Evolutionary conservation across 75 land plant species (phyloP).

Genomic region (Cupressus sempervirens): DNA sequence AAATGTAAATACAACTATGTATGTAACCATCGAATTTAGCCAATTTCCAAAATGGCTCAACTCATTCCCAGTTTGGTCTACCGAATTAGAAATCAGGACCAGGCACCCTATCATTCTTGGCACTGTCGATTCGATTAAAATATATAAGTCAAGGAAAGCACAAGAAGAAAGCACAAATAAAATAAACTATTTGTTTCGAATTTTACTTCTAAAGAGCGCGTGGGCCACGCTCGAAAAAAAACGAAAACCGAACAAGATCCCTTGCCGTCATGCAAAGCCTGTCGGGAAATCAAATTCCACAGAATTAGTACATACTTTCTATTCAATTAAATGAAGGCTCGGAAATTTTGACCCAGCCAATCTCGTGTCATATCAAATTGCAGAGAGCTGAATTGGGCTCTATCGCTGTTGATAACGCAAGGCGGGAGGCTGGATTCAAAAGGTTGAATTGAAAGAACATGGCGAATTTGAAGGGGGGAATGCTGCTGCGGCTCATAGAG

Average conservation of each 20-base stretch:
- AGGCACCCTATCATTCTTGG: too few species aligned
- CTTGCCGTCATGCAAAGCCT: neutral
- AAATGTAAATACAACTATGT: too few species aligned
- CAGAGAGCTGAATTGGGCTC: neutral
- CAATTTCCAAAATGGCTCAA: too few species aligned
- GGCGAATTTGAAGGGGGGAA: conserved; percentile 67
- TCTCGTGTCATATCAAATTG: neutral
- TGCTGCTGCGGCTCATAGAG: conserved; percentile 68
- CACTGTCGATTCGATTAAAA: too few species aligned
- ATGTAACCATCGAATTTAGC: too few species aligned
- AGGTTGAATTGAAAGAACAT: conserved; percentile 5
- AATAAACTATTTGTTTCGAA: too few species aligned
- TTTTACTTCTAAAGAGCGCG: neutral
- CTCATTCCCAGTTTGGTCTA: too few species aligned
- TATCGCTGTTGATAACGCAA: neutral
- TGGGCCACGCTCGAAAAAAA: neutral
- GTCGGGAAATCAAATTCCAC: neutral
- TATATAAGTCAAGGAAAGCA: too few species aligned
- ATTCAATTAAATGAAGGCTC: neutral
- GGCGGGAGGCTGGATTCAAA: neutral
- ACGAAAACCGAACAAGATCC: neutral
- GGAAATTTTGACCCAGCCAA: neutral
- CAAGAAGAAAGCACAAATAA: too few species aligned
- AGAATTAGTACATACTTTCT: neutral
- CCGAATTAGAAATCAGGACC: too few species aligned